phyloP scores from a whole-genome alignment of 2,329 filamentous ascomycete genomes.

The Fusarium sp. region DNA sequence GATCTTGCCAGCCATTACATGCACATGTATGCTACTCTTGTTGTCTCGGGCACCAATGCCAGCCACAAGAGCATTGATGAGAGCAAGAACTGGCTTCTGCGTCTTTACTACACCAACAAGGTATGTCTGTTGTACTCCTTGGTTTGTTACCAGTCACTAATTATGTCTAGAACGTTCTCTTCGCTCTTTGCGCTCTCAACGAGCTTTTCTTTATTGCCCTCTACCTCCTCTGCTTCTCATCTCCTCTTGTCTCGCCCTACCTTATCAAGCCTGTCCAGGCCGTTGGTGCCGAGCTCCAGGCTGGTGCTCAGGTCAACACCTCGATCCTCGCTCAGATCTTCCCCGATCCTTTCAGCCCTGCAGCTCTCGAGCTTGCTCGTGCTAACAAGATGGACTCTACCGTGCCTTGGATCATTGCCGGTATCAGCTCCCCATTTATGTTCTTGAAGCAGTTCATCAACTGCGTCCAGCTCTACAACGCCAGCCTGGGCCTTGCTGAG shows the following conservation, averaged over 20 bases:
- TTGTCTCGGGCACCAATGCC: conserved; percentile 82
- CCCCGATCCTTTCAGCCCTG: conserved; percentile 90
- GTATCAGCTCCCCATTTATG: conserved; percentile 88
- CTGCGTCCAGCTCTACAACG: conserved; percentile 92
- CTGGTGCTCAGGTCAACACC: conserved; percentile 77
- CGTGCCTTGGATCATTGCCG: conserved; percentile 77
- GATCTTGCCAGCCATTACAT: conserved; percentile 98
- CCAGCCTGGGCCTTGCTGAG: conserved; percentile 91
- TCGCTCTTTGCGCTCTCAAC: conserved; percentile 89
- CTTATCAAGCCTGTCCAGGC: conserved; percentile 75
- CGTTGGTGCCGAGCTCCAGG: conserved; percentile 66
- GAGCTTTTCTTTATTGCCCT: conserved; percentile 98
- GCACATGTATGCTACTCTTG: conserved; percentile 97
- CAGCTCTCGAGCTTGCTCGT: conserved; percentile 89
- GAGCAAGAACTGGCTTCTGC: conserved; percentile 87
- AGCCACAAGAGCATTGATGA: conserved; percentile 96
- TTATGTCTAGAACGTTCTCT: conserved; percentile 79
- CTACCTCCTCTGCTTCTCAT: conserved; percentile 97
- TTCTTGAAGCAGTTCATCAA: conserved; percentile 93
- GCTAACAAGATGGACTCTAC: conserved; percentile 92
- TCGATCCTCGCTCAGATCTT: conserved; percentile 81
- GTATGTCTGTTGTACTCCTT: conserved; percentile 61
- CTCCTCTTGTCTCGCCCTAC: conserved; percentile 86
- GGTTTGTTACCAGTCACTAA: conserved; percentile 8
- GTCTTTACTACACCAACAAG: conserved; percentile 97